Percentiles rank a stretch among this genome's conserved stretches.
Conservation (phyloP, 371 early-diverging fungal species). For the Actinomortierella wolfii region DNA sequence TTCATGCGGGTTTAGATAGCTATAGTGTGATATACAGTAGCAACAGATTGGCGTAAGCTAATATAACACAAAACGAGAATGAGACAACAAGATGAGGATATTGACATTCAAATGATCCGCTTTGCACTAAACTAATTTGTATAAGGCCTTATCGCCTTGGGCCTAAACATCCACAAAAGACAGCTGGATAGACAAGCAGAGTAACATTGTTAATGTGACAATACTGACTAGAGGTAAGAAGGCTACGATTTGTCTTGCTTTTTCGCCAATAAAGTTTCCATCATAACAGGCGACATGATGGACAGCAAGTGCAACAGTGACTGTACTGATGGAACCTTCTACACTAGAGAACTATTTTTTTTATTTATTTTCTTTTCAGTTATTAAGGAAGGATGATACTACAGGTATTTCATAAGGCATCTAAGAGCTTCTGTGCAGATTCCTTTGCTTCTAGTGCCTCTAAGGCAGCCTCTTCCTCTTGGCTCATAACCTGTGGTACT, state of each 20-base stretch:
- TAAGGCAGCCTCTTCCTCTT: conserved; percentile 31
- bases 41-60: no score
- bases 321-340: no score
- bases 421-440: conserved; percentile 31
- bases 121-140: no score
- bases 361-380: background rate
- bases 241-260: background rate
- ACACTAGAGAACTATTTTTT: no score
- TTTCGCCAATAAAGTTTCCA: background rate
- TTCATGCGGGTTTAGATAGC: no score
- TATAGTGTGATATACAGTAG: no score
- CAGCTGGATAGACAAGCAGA: no score
- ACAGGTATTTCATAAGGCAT: conserved; percentile 4
- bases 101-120: no score
- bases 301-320: background rate
- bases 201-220: background rate
- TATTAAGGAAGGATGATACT: background rate
- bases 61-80: no score
- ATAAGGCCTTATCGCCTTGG: no score
- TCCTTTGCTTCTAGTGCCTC: conserved; percentile 40
- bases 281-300: background rate
- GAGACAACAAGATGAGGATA: no score
- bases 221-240: background rate
- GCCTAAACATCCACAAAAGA: no score
- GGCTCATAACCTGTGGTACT: conserved; percentile 5